Percentiles rank a stretch among this genome's conserved stretches.
These are phyloP conservation scores for Neurospora tetraspora DNA, from an alignment of 495 filamentous ascomycete genomes.

Conservation along the genomic window DNA sequence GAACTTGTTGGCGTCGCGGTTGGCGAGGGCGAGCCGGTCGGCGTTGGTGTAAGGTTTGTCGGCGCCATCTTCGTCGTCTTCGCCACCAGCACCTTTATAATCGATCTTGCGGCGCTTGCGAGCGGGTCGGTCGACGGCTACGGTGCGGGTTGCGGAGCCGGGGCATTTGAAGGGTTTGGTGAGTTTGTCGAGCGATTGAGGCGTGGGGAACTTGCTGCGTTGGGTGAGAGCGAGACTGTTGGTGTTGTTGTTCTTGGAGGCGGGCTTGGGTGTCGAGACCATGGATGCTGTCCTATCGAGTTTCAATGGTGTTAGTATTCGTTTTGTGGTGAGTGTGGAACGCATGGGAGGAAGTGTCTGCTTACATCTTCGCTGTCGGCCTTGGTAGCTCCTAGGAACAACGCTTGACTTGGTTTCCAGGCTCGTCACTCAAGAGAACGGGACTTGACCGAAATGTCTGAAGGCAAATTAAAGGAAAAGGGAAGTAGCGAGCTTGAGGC, in stretches of 20 bases:
- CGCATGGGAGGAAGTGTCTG: not conserved
- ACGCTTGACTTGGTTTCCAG: not conserved
- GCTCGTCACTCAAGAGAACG: not conserved
- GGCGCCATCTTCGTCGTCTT: slow-evolving; percentile 55
- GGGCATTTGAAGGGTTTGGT: slow-evolving; percentile 90
- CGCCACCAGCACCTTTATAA: slow-evolving; percentile 74
- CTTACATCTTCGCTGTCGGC: not conserved
- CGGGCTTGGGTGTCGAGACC: slow-evolving; percentile 9
- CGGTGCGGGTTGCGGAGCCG: slow-evolving; percentile 59
- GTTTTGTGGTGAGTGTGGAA: not conserved
- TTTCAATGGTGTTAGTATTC: not conserved
- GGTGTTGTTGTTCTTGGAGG: slow-evolving; percentile 17
- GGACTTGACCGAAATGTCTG: not conserved
- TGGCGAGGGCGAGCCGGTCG: slow-evolving; percentile 75
- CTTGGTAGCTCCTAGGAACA: not conserved
- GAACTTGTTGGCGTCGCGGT: slow-evolving; percentile 80
- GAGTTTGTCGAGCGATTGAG: slow-evolving; percentile 55
- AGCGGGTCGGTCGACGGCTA: slow-evolving; percentile 69
- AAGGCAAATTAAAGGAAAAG: not conserved
- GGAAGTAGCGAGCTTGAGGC: not conserved
- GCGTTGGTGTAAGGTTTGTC: slow-evolving; percentile 86
- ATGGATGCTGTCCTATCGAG: not conserved
- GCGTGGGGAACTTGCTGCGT: slow-evolving; percentile 26
- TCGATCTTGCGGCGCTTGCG: slow-evolving; percentile 84
- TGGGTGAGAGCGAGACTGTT: not conserved